Conservation (phyloP, 2,329 filamentous ascomycete species). For the Amylocarpus encephaloides region DNA sequence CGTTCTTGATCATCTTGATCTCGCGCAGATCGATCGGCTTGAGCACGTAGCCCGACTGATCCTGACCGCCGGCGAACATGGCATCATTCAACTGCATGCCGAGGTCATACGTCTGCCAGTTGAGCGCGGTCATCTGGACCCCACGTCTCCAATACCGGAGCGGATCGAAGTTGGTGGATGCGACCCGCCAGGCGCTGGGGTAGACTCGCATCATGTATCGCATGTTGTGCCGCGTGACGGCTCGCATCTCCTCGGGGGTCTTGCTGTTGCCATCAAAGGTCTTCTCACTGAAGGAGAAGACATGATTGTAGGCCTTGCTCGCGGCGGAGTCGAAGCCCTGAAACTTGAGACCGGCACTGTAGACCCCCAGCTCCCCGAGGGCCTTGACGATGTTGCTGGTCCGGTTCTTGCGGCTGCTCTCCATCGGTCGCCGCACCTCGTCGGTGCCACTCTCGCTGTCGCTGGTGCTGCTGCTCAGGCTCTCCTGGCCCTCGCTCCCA, state of each 20-base stretch:
- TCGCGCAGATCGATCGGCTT: slow-evolving; percentile 83
- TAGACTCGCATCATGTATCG: slow-evolving; percentile 91
- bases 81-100: slow-evolving; percentile 95
- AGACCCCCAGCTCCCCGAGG: slow-evolving; percentile 79
- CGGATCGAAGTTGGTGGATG: slow-evolving; percentile 91
- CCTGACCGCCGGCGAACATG: slow-evolving; percentile 88
- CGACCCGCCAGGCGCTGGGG: slow-evolving; percentile 72
- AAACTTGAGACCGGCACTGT: slow-evolving; percentile 71
- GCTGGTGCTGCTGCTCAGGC: slow-evolving; percentile 59
- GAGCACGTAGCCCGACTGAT: slow-evolving; percentile 85
- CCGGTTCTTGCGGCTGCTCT: slow-evolving; percentile 54
- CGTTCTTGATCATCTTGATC: slow-evolving; percentile 53
- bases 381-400: slow-evolving; percentile 80
- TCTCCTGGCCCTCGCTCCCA: slow-evolving; percentile 37
- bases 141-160: slow-evolving; percentile 90
- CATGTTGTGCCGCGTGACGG: slow-evolving; percentile 85
- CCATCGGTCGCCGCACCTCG: slow-evolving; percentile 40
- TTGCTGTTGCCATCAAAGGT: slow-evolving; percentile 78
- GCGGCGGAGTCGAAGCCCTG: slow-evolving; percentile 70
- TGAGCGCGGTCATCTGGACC: slow-evolving; percentile 95
- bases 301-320: slow-evolving; percentile 85
- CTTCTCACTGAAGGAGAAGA: slow-evolving; percentile 89
- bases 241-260: slow-evolving; percentile 66
- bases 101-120: slow-evolving; percentile 97
- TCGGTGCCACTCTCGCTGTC: slow-evolving; percentile 70